These are phyloP conservation scores for Rachicladosporium sp. DNA, from an alignment of 2,329 filamentous ascomycete genomes.

Conservation along the genomic window DNA sequence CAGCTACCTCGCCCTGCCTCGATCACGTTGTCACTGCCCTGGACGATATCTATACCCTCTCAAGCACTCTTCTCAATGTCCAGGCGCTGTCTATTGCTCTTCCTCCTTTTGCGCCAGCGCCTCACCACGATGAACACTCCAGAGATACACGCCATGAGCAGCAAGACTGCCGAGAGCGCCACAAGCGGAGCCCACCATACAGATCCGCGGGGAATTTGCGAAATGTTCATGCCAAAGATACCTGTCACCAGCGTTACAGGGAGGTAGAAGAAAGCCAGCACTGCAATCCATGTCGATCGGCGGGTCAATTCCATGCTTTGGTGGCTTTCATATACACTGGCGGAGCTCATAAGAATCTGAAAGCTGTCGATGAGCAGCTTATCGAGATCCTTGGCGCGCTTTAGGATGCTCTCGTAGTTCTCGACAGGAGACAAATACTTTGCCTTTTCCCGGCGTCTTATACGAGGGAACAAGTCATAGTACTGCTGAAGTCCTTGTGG, in stretches of 20 bases:
- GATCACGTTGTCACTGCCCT: too few relatives aligned
- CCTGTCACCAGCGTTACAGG: constrained; percentile 7
- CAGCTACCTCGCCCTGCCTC: too few relatives aligned
- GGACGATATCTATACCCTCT: too few relatives aligned
- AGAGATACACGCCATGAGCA: too few relatives aligned
- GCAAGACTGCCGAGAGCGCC: too few relatives aligned
- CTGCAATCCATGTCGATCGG: neutral
- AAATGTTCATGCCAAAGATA: constrained; percentile 8
- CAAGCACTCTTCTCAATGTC: too few relatives aligned
- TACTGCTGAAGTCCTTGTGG: neutral
- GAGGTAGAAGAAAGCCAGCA: constrained; percentile 6
- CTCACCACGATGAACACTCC: too few relatives aligned
- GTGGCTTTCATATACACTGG: neutral
- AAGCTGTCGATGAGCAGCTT: constrained; percentile 1
- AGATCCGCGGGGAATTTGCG: neutral
- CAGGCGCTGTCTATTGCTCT: too few relatives aligned
- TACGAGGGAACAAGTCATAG: neutral
- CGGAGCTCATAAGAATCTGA: constrained; percentile 1
- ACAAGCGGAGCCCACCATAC: too few relatives aligned
- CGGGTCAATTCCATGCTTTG: neutral
- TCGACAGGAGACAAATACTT: neutral
- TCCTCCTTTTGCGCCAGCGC: too few relatives aligned
- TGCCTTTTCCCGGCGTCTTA: neutral
- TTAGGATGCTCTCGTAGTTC: neutral
- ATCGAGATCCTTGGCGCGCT: neutral